phyloP scores from a whole-genome alignment of 1,284 basidiomycete species.

The Trichosporon coremiiforme region DNA sequence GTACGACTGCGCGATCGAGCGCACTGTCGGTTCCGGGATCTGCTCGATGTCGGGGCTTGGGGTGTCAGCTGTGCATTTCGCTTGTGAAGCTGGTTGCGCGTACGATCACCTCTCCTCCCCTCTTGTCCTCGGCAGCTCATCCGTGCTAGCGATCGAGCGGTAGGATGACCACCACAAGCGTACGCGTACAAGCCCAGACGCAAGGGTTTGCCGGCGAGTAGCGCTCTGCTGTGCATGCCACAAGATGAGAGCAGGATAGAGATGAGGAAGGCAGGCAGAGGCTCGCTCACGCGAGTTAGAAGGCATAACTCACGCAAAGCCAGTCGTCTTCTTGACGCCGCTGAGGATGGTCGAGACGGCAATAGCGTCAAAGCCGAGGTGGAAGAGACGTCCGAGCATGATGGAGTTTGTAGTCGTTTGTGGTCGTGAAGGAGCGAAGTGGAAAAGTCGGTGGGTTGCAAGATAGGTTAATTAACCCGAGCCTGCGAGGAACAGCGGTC shows the following conservation, averaged over 20 bases:
- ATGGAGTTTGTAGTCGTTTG: not conserved
- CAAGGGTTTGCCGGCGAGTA: no score
- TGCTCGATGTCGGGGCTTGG: conserved; percentile 67
- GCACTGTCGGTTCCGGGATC: conserved; percentile 74
- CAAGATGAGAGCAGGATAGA: no score
- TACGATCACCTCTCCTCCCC: no score
- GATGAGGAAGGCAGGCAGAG: no score
- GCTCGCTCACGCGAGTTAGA: not conserved
- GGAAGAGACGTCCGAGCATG: conserved; percentile 73
- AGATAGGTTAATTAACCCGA: not conserved
- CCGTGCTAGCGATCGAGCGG: no score
- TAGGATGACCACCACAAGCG: no score
- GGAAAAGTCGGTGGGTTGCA: not conserved
- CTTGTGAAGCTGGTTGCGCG: no score
- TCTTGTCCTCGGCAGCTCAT: no score
- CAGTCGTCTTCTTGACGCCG: conserved; percentile 86
- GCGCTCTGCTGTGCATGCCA: no score
- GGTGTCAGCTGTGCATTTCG: no score
- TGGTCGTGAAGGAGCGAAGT: not conserved
- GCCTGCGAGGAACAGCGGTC: not conserved
- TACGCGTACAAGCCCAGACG: no score
- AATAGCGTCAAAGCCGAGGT: conserved; percentile 82
- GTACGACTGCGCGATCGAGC: conserved; percentile 75
- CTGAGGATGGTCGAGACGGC: conserved; percentile 86
- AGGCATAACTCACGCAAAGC: conserved; percentile 69